A percentile compares a stretch with the other conserved stretches of the same genome.
These are phyloP conservation scores for Russula virescens DNA, from an alignment of 768 basidiomycete genomes.

Conservation along the genomic window DNA sequence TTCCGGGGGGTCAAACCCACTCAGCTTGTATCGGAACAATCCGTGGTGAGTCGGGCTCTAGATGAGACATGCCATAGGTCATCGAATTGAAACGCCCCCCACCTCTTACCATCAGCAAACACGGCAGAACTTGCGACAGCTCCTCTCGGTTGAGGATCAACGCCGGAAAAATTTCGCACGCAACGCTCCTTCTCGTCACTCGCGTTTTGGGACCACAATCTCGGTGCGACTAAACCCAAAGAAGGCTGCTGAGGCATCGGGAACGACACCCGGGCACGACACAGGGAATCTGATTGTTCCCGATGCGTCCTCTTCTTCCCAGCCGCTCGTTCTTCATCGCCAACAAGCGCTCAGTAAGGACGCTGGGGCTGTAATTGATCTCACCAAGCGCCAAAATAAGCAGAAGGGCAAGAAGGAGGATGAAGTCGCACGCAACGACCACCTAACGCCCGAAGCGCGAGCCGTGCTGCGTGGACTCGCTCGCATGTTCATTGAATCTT, in stretches of 20 bases:
- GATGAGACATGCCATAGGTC: background rate
- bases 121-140: slow-evolving; percentile 57
- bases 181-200: slow-evolving; percentile 72
- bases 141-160: slow-evolving; percentile 73
- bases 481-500: slow-evolving; percentile 66
- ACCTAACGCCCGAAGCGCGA: slow-evolving; percentile 59
- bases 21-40: slow-evolving; percentile 52
- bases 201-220: slow-evolving; percentile 95
- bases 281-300: slow-evolving; percentile 25
- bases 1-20: slow-evolving; percentile 73
- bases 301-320: slow-evolving; percentile 33
- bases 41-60: slow-evolving; percentile 43
- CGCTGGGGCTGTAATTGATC: slow-evolving; percentile 64
- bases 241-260: slow-evolving; percentile 29
- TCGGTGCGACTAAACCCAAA: slow-evolving; percentile 65
- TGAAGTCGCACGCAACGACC: slow-evolving; percentile 63
- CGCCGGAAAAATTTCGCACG: slow-evolving; percentile 50
- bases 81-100: background rate
- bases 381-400: slow-evolving; percentile 44
- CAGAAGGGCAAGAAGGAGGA: slow-evolving; percentile 58
- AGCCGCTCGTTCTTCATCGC: slow-evolving; percentile 74
- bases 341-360: slow-evolving; percentile 73
- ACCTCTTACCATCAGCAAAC: slow-evolving; percentile 68
- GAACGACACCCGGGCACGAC: slow-evolving; percentile 27
- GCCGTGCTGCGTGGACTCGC: slow-evolving; percentile 63